Conservation (phyloP, 495 filamentous ascomycete species). For the Clohesyomyces aquaticus region DNA sequence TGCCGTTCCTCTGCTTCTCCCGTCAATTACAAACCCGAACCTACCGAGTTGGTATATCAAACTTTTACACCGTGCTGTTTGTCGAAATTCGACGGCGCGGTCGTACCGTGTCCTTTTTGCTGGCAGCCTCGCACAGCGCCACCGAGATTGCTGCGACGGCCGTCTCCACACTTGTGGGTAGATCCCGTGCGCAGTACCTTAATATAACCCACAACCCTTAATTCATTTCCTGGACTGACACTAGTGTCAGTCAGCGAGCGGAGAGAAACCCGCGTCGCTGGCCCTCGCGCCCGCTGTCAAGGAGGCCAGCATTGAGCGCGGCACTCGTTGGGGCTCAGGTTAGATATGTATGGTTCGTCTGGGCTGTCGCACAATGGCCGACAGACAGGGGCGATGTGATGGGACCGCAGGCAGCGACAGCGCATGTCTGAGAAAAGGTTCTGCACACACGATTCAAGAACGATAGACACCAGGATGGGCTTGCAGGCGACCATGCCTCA, state of each 20-base stretch:
- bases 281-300: not conserved
- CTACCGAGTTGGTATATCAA: too few species aligned
- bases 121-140: too few species aligned
- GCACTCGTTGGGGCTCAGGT: not conserved
- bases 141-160: not conserved
- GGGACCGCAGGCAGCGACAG: not conserved
- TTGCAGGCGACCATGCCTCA: slow-evolving; percentile 13
- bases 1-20: too few species aligned
- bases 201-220: slow-evolving; percentile 24
- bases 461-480: not conserved
- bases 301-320: not conserved
- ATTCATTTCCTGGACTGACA: slow-evolving; percentile 16
- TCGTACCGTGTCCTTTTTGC: too few species aligned
- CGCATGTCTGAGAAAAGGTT: slow-evolving; percentile 3
- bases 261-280: not conserved
- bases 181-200: too few species aligned
- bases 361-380: not conserved
- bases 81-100: too few species aligned
- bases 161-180: slow-evolving; percentile 8
- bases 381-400: not conserved
- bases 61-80: too few species aligned
- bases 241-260: too few species aligned
- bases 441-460: not conserved
- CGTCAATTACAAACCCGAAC: too few species aligned
- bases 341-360: not conserved